phyloP scores from a whole-genome alignment of 257 asterid genomes.

The Scutellaria baicalensis region DNA sequence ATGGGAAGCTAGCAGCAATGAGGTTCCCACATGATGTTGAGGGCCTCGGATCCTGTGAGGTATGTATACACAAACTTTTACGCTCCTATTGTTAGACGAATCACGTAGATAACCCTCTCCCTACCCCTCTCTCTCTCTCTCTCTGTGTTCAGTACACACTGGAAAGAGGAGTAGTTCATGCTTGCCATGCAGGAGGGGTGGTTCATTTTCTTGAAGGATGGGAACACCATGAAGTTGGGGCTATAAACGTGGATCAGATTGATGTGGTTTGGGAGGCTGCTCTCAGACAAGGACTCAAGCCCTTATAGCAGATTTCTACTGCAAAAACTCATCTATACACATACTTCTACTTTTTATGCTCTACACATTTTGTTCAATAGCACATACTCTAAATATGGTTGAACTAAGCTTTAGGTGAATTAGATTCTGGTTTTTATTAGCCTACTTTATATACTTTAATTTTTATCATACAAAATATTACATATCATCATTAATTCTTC shows the following conservation, averaged over 20 bases:
- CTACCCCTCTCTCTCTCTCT: neutral
- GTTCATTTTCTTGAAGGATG: slow-evolving; percentile 86
- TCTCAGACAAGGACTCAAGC: slow-evolving; percentile 68
- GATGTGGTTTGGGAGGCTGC: slow-evolving; percentile 94
- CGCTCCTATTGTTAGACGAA: neutral
- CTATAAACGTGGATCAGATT: slow-evolving; percentile 70
- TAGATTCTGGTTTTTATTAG: neutral
- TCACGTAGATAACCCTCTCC: neutral
- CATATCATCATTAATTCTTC: neutral
- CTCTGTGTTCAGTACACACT: slow-evolving; percentile 53
- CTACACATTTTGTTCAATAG: neutral
- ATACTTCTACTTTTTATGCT: neutral
- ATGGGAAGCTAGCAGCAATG: slow-evolving; percentile 84
- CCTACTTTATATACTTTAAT: neutral
- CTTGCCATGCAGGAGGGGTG: slow-evolving; percentile 96
- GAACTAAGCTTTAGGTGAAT: too few species aligned
- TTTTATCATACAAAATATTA: neutral
- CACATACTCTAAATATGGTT: neutral
- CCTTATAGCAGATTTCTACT: slow-evolving; percentile 30
- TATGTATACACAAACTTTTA: slow-evolving; percentile 20
- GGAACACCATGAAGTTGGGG: slow-evolving; percentile 90
- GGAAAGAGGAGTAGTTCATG: slow-evolving; percentile 90
- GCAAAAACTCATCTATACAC: neutral
- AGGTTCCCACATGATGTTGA: slow-evolving; percentile 73
- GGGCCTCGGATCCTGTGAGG: slow-evolving; percentile 92